A percentile compares a stretch with the other conserved stretches of the same genome.
Evolutionary conservation across 495 filamentous ascomycete species (phyloP).

Genomic region (Clavariopsis aquatica): DNA sequence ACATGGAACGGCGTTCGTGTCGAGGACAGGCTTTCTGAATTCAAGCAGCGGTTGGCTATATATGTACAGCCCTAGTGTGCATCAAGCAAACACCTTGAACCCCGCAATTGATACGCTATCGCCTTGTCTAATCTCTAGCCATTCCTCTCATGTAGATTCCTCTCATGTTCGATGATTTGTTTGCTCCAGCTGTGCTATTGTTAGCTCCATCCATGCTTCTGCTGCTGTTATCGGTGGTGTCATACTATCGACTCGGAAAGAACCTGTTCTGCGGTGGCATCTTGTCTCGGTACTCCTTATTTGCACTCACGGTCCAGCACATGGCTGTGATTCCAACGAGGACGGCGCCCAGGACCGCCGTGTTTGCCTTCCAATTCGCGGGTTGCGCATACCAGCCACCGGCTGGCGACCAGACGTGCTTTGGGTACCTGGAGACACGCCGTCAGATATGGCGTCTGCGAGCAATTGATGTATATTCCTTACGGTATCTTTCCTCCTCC

Average conservation of each 20-base stretch:
- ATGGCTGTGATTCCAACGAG: slow-evolving; percentile 73
- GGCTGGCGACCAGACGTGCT: slow-evolving; percentile 98
- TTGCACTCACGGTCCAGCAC: slow-evolving; percentile 78
- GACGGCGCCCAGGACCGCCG: slow-evolving; percentile 73
- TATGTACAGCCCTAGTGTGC: slow-evolving; percentile 48
- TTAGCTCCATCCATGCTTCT: slow-evolving; percentile 7
- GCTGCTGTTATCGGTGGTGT: not conserved
- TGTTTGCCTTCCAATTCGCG: slow-evolving; percentile 92
- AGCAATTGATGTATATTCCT: slow-evolving; percentile 47
- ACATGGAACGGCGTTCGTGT: slow-evolving; percentile 73
- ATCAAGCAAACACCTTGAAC: slow-evolving; percentile 31
- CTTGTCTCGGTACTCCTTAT: slow-evolving; percentile 73
- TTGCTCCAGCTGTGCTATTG: slow-evolving; percentile 75
- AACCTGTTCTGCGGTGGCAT: slow-evolving; percentile 88
- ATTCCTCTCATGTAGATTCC: slow-evolving; percentile 57
- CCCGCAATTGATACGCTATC: slow-evolving; percentile 14
- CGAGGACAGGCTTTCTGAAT: slow-evolving; percentile 45
- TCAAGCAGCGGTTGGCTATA: slow-evolving; percentile 51
- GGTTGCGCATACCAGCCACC: slow-evolving; percentile 98
- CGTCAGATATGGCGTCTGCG: slow-evolving; percentile 18
- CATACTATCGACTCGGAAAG: slow-evolving; percentile 95
- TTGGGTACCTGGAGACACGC: slow-evolving; percentile 75
- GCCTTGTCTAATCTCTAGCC: not conserved
- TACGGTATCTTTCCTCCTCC: slow-evolving; percentile 90
- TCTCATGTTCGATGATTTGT: slow-evolving; percentile 87